Conservation (phyloP, 345 rosid species). For the Aquilaria yunnanensis region DNA sequence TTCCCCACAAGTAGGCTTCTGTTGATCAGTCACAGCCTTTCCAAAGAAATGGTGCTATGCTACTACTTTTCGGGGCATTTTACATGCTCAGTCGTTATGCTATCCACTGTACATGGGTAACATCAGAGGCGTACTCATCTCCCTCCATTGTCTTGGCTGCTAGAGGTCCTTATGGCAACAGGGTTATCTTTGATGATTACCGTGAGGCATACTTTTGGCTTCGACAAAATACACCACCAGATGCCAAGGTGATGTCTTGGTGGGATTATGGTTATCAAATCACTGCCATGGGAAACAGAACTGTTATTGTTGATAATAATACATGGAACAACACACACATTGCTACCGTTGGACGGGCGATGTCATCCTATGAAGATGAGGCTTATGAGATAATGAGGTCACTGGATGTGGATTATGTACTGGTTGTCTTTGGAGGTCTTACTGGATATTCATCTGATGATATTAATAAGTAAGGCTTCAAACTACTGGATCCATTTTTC, state of each 20-base stretch:
- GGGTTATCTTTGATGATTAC: slow-evolving; percentile 94
- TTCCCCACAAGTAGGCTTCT: slow-evolving; percentile 37
- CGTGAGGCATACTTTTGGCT: slow-evolving; percentile 99
- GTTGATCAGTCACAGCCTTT: slow-evolving; percentile 98
- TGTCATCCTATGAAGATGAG: slow-evolving; percentile 97
- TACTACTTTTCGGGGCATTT: slow-evolving; percentile 82
- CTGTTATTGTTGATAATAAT: slow-evolving; percentile 96
- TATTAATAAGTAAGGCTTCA: slow-evolving; percentile 78
- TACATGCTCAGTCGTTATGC: slow-evolving; percentile 87
- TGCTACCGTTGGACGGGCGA: slow-evolving; percentile 99
- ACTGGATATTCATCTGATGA: slow-evolving; percentile 99
- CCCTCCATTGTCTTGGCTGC: slow-evolving; percentile 99
- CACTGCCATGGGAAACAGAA: slow-evolving; percentile 99
- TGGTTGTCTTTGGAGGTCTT: slow-evolving; percentile 98
- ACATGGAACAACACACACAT: slow-evolving; percentile 99
- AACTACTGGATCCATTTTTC: background rate
- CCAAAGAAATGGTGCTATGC: slow-evolving; percentile 77
- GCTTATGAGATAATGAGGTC: slow-evolving; percentile 95
- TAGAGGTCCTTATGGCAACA: slow-evolving; percentile 96
- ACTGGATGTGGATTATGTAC: slow-evolving; percentile 91
- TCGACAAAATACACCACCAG: slow-evolving; percentile 89
- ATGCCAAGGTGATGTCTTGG: slow-evolving; percentile 99
- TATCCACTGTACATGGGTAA: slow-evolving; percentile 97
- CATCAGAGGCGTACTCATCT: slow-evolving; percentile 98
- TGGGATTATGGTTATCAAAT: slow-evolving; percentile 99